phyloP scores from a whole-genome alignment of 345 rosid genomes.

The Angophora floribunda region DNA sequence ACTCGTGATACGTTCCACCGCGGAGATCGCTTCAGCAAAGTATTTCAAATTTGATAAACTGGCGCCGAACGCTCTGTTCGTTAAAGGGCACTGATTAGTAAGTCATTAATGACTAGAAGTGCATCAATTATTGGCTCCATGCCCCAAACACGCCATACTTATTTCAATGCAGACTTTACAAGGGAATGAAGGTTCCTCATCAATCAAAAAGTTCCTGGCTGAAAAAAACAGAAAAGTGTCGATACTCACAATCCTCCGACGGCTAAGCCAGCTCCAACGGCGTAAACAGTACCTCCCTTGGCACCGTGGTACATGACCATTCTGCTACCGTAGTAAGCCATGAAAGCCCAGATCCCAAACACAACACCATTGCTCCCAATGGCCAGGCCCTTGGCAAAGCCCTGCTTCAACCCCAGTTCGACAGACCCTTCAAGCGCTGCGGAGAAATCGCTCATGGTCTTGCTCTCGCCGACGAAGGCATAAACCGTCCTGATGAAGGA shows the following conservation, averaged over 20 bases:
- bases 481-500: slow-evolving; percentile 8
- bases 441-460: neutral
- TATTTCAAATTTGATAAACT: neutral
- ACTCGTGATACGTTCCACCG: neutral
- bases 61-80: neutral
- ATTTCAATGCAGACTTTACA: neutral
- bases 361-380: slow-evolving; percentile 1
- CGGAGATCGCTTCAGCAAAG: neutral
- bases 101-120: neutral
- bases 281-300: slow-evolving; percentile 1
- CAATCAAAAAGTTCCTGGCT: neutral
- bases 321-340: slow-evolving; percentile 8
- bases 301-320: slow-evolving; percentile 8
- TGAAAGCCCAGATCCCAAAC: slow-evolving; percentile 5
- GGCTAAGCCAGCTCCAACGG: neutral
- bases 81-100: neutral
- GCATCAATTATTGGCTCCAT: neutral
- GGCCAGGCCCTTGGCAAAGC: slow-evolving; percentile 8
- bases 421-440: slow-evolving; percentile 1
- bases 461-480: slow-evolving; percentile 2
- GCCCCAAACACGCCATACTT: neutral
- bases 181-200: neutral
- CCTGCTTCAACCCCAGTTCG: slow-evolving; percentile 3
- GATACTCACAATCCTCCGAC: slow-evolving; percentile 4
- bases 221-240: neutral